Percentiles rank a stretch among this genome's conserved stretches.
Conservation (phyloP, 495 filamentous ascomycete genomes). For the Neurospora sp. region DNA sequence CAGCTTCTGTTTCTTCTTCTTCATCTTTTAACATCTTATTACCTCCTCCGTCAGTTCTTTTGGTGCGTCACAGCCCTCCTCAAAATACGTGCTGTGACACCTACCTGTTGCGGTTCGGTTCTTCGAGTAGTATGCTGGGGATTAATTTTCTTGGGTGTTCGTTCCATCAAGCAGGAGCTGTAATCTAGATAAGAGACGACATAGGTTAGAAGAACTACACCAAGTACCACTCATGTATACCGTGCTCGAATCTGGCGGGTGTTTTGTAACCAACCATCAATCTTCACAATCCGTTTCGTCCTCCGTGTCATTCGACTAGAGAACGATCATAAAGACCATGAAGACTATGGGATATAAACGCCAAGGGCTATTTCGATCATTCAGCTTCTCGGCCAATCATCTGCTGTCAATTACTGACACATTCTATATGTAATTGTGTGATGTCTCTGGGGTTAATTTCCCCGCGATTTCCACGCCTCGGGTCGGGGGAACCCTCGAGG, state of each 20-base stretch:
- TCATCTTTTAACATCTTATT: background rate
- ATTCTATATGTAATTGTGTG: background rate
- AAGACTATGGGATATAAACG: background rate
- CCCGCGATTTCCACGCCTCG: background rate
- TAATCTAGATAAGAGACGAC: no score
- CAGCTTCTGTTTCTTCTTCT: background rate
- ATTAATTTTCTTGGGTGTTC: no score
- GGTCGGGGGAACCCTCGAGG: background rate
- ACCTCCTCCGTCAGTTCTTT: background rate
- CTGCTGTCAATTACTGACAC: background rate
- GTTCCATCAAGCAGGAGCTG: no score
- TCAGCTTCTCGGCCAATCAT: background rate
- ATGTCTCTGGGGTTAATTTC: background rate
- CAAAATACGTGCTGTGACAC: background rate
- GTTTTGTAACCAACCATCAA: no score
- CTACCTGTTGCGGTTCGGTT: no score
- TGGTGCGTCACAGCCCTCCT: background rate
- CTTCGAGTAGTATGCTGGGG: no score
- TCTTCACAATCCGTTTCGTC: background rate
- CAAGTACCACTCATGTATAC: background rate
- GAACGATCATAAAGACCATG: background rate
- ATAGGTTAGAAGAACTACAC: background rate
- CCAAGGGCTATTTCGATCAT: background rate
- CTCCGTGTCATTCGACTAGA: background rate
- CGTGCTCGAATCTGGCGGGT: background rate